Evolutionary conservation across 2,329 filamentous ascomycete genomes (phyloP).

Genomic region (Neoascochyta sp.): DNA sequence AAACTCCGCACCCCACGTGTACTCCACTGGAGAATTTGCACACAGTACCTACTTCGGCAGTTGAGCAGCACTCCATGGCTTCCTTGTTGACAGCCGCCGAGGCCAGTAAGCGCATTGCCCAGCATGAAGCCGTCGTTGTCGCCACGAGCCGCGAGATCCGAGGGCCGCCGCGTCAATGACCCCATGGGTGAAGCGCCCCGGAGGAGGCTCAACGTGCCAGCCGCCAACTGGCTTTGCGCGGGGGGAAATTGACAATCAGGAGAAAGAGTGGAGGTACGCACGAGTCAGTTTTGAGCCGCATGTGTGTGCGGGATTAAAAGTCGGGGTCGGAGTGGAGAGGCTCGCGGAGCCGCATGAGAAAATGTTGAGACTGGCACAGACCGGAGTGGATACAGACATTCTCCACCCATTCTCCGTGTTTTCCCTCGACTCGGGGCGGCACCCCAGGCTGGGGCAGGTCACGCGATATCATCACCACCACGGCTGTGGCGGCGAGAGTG

Average conservation of each 20-base stretch:
- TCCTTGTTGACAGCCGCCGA: slow-evolving; percentile 6
- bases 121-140: slow-evolving; percentile 4
- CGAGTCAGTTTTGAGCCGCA: slow-evolving; percentile 11
- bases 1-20: slow-evolving; percentile 8
- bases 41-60: no score
- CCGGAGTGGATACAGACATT: slow-evolving; percentile 3
- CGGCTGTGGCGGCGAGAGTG: no score
- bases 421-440: slow-evolving; percentile 1
- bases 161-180: no score
- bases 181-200: no score
- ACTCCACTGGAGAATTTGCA: slow-evolving; percentile 5
- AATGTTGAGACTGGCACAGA: slow-evolving; percentile 11
- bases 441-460: slow-evolving; percentile 4
- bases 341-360: slow-evolving; percentile 11
- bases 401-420: slow-evolving; percentile 3
- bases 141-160: no score
- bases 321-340: slow-evolving; percentile 8
- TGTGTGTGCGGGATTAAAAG: slow-evolving; percentile 11
- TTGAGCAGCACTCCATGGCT: no score
- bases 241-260: no score
- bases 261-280: slow-evolving; percentile 3
- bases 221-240: no score
- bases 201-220: no score
- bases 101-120: slow-evolving; percentile 3
- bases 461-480: slow-evolving; percentile 6